Percentiles rank a stretch among this genome's conserved stretches.
These are phyloP conservation scores for Nymphaea colorata DNA, from an alignment of 164 flowering plant species.

Conservation along the genomic window DNA sequence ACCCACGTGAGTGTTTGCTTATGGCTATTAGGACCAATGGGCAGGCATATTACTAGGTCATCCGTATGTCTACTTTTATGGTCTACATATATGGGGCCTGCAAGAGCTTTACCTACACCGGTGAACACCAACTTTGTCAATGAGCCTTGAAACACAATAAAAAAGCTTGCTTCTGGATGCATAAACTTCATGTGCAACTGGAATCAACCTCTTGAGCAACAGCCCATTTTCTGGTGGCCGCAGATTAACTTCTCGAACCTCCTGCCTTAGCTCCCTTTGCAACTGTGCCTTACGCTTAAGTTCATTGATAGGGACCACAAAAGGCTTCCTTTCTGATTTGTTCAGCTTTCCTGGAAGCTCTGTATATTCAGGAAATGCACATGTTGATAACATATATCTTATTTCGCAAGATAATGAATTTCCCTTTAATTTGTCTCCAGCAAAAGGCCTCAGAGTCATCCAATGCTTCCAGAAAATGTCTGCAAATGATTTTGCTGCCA, in stretches of 20 bases:
- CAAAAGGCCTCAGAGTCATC: neutral
- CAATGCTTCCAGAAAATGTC: neutral
- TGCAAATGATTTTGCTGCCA: neutral
- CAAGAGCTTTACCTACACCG: constrained; percentile 35
- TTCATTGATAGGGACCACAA: constrained; percentile 31
- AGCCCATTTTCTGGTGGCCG: constrained; percentile 55
- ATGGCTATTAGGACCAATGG: no score
- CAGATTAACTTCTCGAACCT: constrained; percentile 22
- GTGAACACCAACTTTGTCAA: constrained; percentile 21
- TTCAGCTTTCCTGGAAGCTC: constrained; percentile 32
- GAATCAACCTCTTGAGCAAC: constrained; percentile 37
- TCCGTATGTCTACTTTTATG: no score
- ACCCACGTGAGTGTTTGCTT: no score
- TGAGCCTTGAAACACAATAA: constrained; percentile 32
- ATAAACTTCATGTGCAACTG: constrained; percentile 46
- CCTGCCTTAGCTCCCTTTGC: constrained; percentile 23
- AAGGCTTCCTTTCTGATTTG: constrained; percentile 43
- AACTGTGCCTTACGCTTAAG: constrained; percentile 43
- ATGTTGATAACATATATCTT: neutral
- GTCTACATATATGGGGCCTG: neutral
- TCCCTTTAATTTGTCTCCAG: neutral
- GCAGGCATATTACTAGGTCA: no score
- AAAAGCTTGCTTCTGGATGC: constrained; percentile 28
- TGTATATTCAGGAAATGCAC: constrained; percentile 1
- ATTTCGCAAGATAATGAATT: neutral